A percentile compares a stretch with the other conserved stretches of the same genome.
Conservation (phyloP, 441 rosid species). For the Bocquillonia castaneifolia region DNA sequence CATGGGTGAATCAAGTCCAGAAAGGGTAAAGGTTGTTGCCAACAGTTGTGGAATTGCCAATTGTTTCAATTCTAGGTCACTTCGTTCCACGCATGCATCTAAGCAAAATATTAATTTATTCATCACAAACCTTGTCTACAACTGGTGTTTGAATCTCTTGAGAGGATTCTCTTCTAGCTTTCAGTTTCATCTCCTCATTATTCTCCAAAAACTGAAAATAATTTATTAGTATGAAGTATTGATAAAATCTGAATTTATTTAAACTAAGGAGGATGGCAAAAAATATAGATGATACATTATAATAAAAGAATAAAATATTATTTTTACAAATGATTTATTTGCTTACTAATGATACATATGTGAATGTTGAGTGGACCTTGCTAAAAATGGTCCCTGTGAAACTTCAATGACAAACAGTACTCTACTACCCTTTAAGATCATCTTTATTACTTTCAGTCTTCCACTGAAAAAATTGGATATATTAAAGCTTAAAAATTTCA, state of each 20-base stretch:
- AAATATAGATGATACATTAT: not conserved
- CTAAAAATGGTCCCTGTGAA: not conserved
- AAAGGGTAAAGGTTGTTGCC: not conserved
- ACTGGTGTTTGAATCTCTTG: slow-evolving; percentile 55
- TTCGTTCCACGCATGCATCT: slow-evolving; percentile 17
- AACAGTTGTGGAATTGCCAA: not conserved
- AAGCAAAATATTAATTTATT: slow-evolving; percentile 2
- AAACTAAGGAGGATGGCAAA: not conserved
- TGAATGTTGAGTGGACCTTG: not conserved
- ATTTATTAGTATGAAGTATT: not conserved
- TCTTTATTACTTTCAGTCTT: not conserved
- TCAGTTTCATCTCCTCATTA: slow-evolving; percentile 67
- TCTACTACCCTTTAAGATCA: not conserved
- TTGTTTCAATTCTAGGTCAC: too few relatives aligned
- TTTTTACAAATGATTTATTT: not conserved
- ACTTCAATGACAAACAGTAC: not conserved
- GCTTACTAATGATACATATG: not conserved
- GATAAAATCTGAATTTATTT: not conserved
- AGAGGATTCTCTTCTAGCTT: slow-evolving; percentile 63
- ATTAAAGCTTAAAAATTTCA: not conserved
- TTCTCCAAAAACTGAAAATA: slow-evolving; percentile 57
- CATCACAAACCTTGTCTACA: slow-evolving; percentile 63
- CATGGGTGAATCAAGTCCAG: not conserved
- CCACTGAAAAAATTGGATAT: not conserved
- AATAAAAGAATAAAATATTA: not conserved